Evolutionary conservation across 208 protist species (phyloP), one percentile per base, ranked within the genome.

Genomic region (Endotrypanum monterogeii): DNA sequence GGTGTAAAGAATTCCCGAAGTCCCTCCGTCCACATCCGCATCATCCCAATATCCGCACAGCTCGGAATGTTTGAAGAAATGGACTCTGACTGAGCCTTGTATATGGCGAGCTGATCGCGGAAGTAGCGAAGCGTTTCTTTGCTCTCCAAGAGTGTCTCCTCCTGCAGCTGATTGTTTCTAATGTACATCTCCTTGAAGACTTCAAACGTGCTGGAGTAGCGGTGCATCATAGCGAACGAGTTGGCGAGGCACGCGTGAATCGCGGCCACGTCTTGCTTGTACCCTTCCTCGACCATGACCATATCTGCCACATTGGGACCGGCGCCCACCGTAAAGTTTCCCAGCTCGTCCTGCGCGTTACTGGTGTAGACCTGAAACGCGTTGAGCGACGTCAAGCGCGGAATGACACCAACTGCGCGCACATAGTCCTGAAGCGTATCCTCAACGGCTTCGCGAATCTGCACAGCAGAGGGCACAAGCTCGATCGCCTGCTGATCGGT

Each of bases 1-100:
- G 98, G 98, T 50, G 85, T 86, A 68, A 99, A 95, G 62, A 92
- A 89, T 48, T 97, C 93, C 30, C 97, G 94, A 39, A 99, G 84
- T 20, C 70, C 78, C 63, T 94, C 86, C 1, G 84, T 95, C 71
- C 91, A 82, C 32, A 98, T 94, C 7, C 74, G 82, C 74, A 98
- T 90, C 51, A 98, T 90, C n/a, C 88, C 96, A 25, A 97, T 89
- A 61, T 95, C 87, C 52, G 91, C 89, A 67, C 73, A 86, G 79
- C 88, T 94, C 7, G 91, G 93, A 69, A 98, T 98, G 66, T 90
- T 89, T 61, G 75, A 89, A 16, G 88, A 87, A 62, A 99, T 96
- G 60, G 87, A 79, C 71, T 97, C 92, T 73, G 82, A 91, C 80
- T 98, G 92, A 20, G 74, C 63, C 82, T 96, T 98, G 84, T 97